Conservation (phyloP, 2,329 filamentous ascomycete genomes). For the Neofusicoccum sp. region DNA sequence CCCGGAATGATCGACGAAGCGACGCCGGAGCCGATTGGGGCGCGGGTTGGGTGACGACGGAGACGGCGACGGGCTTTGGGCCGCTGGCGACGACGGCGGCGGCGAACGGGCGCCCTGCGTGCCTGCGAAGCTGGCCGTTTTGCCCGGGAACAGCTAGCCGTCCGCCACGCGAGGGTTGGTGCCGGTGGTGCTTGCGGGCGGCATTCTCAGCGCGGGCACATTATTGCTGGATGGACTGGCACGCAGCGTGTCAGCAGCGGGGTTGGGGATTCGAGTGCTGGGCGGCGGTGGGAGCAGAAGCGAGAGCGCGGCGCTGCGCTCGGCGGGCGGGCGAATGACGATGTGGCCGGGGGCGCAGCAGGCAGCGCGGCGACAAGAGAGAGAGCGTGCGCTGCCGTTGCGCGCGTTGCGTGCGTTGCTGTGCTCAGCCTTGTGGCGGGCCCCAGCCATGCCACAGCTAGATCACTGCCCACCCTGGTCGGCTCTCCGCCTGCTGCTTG, state of each 20-base stretch:
- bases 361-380: neutral
- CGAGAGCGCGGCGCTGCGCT: too few species aligned
- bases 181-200: too few species aligned
- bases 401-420: neutral
- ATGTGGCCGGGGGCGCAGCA: neutral
- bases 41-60: neutral
- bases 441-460: slow-evolving; percentile 1
- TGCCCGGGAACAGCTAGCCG: neutral
- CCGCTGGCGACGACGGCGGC: neutral
- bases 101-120: neutral
- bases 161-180: neutral
- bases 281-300: neutral
- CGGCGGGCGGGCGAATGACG: neutral
- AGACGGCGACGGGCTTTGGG: neutral
- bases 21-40: slow-evolving; percentile 9
- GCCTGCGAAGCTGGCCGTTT: neutral
- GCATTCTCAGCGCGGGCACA: too few species aligned
- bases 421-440: slow-evolving; percentile 14
- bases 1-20: slow-evolving; percentile 20
- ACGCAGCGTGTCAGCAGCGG: slow-evolving; percentile 2
- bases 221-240: neutral
- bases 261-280: neutral
- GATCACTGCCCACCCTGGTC: neutral
- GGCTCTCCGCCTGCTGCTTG: neutral
- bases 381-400: neutral